Evolutionary conservation across 2,329 filamentous ascomycete species (phyloP).

Genomic region (Apiospora koreana): DNA sequence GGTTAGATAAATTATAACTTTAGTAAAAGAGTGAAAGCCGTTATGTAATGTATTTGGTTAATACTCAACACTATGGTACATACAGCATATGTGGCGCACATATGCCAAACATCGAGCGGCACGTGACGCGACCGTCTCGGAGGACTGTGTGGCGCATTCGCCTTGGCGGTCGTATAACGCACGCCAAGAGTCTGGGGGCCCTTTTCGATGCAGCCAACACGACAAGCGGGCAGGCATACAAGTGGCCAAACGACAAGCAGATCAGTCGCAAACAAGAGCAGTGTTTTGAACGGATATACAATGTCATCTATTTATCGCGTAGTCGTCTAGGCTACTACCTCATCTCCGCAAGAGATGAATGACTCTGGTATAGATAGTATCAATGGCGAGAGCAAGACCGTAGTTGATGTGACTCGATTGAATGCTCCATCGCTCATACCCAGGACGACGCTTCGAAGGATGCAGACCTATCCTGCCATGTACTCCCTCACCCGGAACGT

Average conservation of each 20-base stretch:
- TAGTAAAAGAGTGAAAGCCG: too few relatives aligned
- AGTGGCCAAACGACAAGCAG: not conserved
- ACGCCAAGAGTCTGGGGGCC: not conserved
- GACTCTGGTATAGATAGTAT: not conserved
- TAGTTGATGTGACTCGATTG: not conserved
- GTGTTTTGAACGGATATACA: not conserved
- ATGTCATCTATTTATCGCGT: conserved; percentile 1
- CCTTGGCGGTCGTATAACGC: not conserved
- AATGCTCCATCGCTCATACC: not conserved
- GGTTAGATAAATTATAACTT: too few relatives aligned
- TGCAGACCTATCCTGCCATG: not conserved
- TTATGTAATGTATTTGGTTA: too few relatives aligned
- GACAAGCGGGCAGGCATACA: not conserved
- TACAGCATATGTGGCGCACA: too few relatives aligned
- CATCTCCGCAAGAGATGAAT: not conserved
- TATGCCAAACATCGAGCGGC: too few relatives aligned
- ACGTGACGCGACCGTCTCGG: too few relatives aligned
- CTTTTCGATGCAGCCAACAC: not conserved
- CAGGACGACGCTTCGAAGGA: not conserved
- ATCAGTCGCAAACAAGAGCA: not conserved
- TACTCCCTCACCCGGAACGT: not conserved
- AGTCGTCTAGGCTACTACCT: not conserved
- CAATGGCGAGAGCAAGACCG: not conserved
- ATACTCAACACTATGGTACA: too few relatives aligned
- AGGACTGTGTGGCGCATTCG: not conserved